Evolutionary conservation across 208 protist genomes (phyloP).

Genomic region (Leishmania gerbilli): DNA sequence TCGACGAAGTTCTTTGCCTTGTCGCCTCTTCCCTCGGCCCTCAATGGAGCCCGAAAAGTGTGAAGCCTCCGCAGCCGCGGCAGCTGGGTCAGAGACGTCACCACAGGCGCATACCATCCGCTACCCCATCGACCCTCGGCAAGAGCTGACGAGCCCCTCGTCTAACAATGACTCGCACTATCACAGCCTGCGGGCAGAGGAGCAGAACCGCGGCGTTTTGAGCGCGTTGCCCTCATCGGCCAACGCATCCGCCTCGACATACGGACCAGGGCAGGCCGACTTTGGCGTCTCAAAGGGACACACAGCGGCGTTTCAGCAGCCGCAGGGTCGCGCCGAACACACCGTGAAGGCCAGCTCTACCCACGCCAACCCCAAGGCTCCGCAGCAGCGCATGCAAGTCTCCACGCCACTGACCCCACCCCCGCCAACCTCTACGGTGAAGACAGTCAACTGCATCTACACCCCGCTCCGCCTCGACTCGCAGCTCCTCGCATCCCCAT

Average conservation of each 20-base stretch:
- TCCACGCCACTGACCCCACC: slow-evolving; percentile 13
- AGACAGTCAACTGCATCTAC: slow-evolving; percentile 12
- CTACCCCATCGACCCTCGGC: slow-evolving; percentile 8
- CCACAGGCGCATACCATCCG: slow-evolving; percentile 1
- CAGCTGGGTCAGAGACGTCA: background rate
- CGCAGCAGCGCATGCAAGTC: background rate
- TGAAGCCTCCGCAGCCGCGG: background rate
- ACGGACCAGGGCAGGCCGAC: background rate
- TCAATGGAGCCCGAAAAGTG: background rate
- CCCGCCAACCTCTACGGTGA: background rate
- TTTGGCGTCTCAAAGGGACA: background rate
- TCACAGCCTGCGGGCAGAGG: slow-evolving; percentile 6
- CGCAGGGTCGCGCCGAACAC: background rate
- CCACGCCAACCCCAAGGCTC: background rate
- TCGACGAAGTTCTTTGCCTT: background rate
- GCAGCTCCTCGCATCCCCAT: slow-evolving; percentile 27
- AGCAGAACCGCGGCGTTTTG: slow-evolving; percentile 11
- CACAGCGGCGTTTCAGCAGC: background rate
- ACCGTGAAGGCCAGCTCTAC: background rate
- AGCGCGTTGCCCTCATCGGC: slow-evolving; percentile 1
- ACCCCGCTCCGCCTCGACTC: slow-evolving; percentile 22
- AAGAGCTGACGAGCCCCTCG: slow-evolving; percentile 1
- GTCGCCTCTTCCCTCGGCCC: background rate
- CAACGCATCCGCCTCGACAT: background rate
- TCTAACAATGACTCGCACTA: background rate